These are phyloP conservation scores for Cytospora piceicola DNA, from an alignment of 2,329 filamentous ascomycete species.

Conservation along the genomic window DNA sequence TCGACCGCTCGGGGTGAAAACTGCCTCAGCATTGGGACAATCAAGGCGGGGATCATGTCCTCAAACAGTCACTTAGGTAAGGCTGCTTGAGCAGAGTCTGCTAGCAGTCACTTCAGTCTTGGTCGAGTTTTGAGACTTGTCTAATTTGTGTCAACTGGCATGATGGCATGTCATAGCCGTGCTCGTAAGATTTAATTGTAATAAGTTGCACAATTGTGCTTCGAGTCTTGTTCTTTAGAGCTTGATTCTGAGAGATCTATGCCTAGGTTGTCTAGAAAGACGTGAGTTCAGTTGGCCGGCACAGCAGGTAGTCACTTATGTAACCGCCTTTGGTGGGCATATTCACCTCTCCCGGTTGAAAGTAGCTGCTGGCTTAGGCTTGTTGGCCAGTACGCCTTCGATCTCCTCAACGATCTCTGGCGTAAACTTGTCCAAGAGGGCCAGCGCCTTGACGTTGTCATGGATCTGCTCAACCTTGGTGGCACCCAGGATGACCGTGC, in stretches of 20 bases:
- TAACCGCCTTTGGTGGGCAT: background rate
- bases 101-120: too few species aligned
- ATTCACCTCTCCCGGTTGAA: constrained; percentile 35
- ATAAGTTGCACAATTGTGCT: too few species aligned
- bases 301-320: background rate
- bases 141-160: too few species aligned
- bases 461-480: constrained; percentile 62
- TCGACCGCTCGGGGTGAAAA: too few species aligned
- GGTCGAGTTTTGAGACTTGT: too few species aligned
- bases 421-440: constrained; percentile 59
- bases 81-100: too few species aligned
- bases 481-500: constrained; percentile 64
- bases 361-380: constrained; percentile 34
- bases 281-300: constrained; percentile 13
- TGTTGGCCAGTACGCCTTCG: constrained; percentile 46
- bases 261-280: constrained; percentile 19
- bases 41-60: too few species aligned
- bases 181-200: too few species aligned
- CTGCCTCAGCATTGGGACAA: too few species aligned
- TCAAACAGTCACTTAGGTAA: too few species aligned
- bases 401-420: constrained; percentile 63
- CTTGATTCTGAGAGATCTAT: constrained; percentile 10
- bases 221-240: too few species aligned
- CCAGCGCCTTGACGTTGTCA: constrained; percentile 61
- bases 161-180: too few species aligned